phyloP scores from a whole-genome alignment of 2,329 filamentous ascomycete species.

The Neurospora crassa region DNA sequence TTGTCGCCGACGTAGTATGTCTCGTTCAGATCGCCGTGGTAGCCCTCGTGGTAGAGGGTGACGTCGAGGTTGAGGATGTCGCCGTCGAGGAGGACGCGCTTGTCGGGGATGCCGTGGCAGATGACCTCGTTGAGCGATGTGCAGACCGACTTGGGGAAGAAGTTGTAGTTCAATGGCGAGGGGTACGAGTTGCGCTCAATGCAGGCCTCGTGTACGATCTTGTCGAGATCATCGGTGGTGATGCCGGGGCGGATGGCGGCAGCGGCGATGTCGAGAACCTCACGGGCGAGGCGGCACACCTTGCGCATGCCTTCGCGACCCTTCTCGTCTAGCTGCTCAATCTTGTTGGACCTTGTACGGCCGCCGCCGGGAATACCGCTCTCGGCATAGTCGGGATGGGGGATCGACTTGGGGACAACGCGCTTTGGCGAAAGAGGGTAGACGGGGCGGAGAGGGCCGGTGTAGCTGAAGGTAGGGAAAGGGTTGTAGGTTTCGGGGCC shows the following conservation, averaged over 20 bases:
- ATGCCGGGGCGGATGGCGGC: constrained; percentile 79
- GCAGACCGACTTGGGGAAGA: constrained; percentile 94
- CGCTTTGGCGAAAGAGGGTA: constrained; percentile 72
- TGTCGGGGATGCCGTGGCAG: constrained; percentile 95
- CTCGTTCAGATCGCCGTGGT: constrained; percentile 95
- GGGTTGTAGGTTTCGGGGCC: constrained; percentile 85
- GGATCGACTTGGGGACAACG: constrained; percentile 69
- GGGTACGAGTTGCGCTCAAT: constrained; percentile 61
- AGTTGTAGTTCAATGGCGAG: constrained; percentile 22
- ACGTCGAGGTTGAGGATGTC: constrained; percentile 98
- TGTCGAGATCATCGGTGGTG: constrained; percentile 91
- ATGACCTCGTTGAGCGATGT: constrained; percentile 96
- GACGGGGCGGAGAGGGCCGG: constrained; percentile 73
- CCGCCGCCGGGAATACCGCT: constrained; percentile 65
- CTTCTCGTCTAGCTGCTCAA: constrained; percentile 70
- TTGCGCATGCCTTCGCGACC: constrained; percentile 87
- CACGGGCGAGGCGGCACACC: constrained; percentile 75
- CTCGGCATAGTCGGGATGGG: constrained; percentile 76
- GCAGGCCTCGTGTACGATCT: constrained; percentile 90
- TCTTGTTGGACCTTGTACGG: constrained; percentile 54
- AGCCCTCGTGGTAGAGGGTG: constrained; percentile 86
- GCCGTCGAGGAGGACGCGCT: constrained; percentile 76
- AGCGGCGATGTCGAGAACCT: constrained; percentile 88
- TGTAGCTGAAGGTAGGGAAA: constrained; percentile 78
- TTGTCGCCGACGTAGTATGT: constrained; percentile 96